phyloP scores from a whole-genome alignment of 2,329 filamentous ascomycete species.

The Ceratocystis cubensis region DNA sequence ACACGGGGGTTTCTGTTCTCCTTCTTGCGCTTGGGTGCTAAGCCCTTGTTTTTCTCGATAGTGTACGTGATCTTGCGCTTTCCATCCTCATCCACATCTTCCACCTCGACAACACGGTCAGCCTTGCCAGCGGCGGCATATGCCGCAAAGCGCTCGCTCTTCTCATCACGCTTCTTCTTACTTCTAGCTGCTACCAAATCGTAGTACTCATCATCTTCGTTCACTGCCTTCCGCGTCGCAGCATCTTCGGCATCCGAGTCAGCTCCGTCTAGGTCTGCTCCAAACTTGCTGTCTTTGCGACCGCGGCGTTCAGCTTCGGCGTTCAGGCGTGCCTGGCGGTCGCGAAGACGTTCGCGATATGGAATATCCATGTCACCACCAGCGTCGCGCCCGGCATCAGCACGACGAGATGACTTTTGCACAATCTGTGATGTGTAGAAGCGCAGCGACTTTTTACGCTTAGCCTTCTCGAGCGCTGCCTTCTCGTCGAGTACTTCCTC shows the following conservation, averaged over 20 bases:
- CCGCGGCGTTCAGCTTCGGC: slow-evolving; percentile 79
- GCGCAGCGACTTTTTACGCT: slow-evolving; percentile 79
- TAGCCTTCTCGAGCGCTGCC: slow-evolving; percentile 74
- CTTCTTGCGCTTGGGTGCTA: slow-evolving; percentile 83
- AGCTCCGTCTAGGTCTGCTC: slow-evolving; percentile 55
- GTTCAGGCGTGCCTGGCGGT: slow-evolving; percentile 74
- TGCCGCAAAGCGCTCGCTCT: slow-evolving; percentile 45
- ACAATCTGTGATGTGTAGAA: slow-evolving; percentile 98
- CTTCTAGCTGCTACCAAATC: slow-evolving; percentile 64
- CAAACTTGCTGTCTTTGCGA: slow-evolving; percentile 47
- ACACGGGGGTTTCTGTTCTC: slow-evolving; percentile 88
- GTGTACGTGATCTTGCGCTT: slow-evolving; percentile 87
- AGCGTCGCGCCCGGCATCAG: slow-evolving; percentile 56
- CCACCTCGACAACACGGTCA: slow-evolving; percentile 50
- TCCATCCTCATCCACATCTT: slow-evolving; percentile 64
- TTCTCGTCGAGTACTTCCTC: slow-evolving; percentile 65
- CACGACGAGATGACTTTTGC: slow-evolving; percentile 82
- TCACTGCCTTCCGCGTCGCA: slow-evolving; percentile 36
- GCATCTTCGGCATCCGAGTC: slow-evolving; percentile 29
- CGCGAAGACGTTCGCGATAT: slow-evolving; percentile 74
- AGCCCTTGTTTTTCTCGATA: slow-evolving; percentile 95
- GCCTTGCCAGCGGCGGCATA: slow-evolving; percentile 50
- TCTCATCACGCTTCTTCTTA: slow-evolving; percentile 62
- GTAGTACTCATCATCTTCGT: slow-evolving; percentile 74
- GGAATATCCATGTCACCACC: slow-evolving; percentile 76